phyloP scores from a whole-genome alignment of 2,329 filamentous ascomycete species.

The Arthrobotrys sphaeroides region DNA sequence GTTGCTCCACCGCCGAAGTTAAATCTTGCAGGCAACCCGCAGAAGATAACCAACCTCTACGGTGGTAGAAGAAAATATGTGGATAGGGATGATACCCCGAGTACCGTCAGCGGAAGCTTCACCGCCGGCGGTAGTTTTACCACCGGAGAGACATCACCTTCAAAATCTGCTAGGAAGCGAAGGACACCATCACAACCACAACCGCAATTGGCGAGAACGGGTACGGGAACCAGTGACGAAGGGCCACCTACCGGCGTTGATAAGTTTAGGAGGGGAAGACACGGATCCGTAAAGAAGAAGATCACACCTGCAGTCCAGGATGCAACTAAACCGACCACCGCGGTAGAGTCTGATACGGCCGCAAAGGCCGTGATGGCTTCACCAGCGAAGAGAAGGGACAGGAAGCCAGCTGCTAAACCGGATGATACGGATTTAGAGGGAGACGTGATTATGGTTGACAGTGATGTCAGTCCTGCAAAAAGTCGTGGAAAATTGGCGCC shows the following conservation, averaged over 20 bases:
- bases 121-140: not conserved
- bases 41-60: slow-evolving; percentile 45
- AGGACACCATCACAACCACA: not conserved
- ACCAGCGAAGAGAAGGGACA: slow-evolving; percentile 16
- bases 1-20: not conserved
- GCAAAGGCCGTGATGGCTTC: not conserved
- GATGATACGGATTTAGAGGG: slow-evolving; percentile 50
- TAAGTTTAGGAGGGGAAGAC: slow-evolving; percentile 42
- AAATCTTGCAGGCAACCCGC: not conserved
- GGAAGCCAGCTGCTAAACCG: slow-evolving; percentile 17
- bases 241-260: slow-evolving; percentile 24
- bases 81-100: slow-evolving; percentile 47
- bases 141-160: slow-evolving; percentile 9
- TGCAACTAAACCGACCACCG: slow-evolving; percentile 9
- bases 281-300: slow-evolving; percentile 43
- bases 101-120: slow-evolving; percentile 5
- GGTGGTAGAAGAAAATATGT: slow-evolving; percentile 40
- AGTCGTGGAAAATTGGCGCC: slow-evolving; percentile 16
- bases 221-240: not conserved
- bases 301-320: not conserved
- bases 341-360: slow-evolving; percentile 9
- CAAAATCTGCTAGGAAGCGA: slow-evolving; percentile 22
- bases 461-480: slow-evolving; percentile 28
- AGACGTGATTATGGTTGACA: slow-evolving; percentile 55
- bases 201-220: not conserved